A percentile compares a stretch with the other conserved stretches of the same genome.
These are phyloP conservation scores for Moringa oleifera DNA, from an alignment of 345 rosid species.

Conservation along the genomic window DNA sequence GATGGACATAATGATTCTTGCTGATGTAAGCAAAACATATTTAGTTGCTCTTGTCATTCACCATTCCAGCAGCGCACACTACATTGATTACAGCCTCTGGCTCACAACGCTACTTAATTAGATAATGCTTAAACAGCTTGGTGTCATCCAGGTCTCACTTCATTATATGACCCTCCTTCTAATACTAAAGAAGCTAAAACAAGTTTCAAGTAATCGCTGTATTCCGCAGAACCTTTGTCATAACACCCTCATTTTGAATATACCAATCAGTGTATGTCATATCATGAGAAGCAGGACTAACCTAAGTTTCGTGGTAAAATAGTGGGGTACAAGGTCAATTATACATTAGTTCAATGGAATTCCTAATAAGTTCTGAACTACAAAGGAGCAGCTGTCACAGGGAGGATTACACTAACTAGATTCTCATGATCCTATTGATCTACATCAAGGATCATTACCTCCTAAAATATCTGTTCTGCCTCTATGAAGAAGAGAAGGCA, in stretches of 20 bases:
- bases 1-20: neutral
- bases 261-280: too few species aligned
- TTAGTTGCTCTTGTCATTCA: neutral
- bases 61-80: neutral
- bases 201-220: neutral
- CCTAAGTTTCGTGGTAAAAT: too few species aligned
- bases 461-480: neutral
- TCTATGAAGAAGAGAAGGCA: neutral
- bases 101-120: neutral
- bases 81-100: neutral
- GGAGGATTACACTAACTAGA: too few species aligned
- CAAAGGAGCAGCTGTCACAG: too few species aligned
- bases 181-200: neutral
- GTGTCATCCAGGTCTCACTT: neutral
- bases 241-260: too few species aligned
- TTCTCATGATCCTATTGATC: neutral
- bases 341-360: too few species aligned
- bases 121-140: neutral
- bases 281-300: too few species aligned
- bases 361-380: too few species aligned
- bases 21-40: neutral
- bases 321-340: too few species aligned
- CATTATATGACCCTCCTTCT: neutral
- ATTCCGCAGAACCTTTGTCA: too few species aligned
- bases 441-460: neutral